Percentiles rank a stretch among this genome's conserved stretches.
These are phyloP conservation scores for Corymbia calophylla DNA, from an alignment of 441 rosid species.

Conservation along the genomic window DNA sequence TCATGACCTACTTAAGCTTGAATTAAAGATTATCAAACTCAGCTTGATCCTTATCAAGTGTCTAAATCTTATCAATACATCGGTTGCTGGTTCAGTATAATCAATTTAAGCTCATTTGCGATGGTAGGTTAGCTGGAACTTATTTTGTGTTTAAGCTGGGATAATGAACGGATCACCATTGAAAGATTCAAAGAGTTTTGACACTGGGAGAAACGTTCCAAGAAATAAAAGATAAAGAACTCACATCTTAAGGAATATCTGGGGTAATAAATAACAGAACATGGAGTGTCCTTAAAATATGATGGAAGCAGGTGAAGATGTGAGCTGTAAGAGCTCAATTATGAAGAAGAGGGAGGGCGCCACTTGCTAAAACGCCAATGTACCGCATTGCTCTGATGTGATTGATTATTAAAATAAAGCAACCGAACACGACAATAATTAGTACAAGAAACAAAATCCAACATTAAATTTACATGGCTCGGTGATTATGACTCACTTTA, in stretches of 20 bases:
- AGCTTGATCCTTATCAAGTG: background rate
- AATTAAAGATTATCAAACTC: background rate
- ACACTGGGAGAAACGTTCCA: background rate
- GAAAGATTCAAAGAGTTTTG: background rate
- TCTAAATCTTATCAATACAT: background rate
- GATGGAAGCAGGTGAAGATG: background rate
- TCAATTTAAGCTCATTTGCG: background rate
- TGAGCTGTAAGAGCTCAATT: background rate
- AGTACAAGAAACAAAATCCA: background rate
- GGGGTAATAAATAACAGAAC: background rate
- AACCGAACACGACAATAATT: background rate
- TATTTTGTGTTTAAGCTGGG: background rate
- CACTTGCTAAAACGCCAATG: background rate
- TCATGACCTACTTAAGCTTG: background rate
- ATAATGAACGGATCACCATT: background rate
- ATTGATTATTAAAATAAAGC: background rate
- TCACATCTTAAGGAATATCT: background rate
- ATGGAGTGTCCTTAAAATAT: background rate
- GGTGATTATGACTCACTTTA: fast-evolving
- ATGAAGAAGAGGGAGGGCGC: background rate
- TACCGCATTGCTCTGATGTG: background rate
- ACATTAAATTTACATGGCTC: background rate
- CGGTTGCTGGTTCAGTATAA: background rate
- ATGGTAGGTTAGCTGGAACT: background rate
- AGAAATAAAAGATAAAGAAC: background rate